Base-by-base conservation (phyloP, 116 monocot species). In the Zostera marina region DNA sequence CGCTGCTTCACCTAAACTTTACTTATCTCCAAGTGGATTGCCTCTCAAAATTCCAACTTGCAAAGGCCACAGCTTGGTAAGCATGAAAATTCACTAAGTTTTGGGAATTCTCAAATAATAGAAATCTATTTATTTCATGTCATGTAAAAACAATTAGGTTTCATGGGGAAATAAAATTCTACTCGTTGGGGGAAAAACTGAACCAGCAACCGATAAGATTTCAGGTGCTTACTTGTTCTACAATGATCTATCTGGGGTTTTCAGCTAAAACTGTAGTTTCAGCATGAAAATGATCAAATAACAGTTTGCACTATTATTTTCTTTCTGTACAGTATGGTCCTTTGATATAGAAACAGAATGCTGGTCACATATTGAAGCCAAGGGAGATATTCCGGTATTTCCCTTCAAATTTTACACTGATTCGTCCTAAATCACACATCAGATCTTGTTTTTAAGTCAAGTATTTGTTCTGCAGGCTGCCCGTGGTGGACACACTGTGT, bases 331-430 rank as follows among this genome's bases (percentile, higher is more conserved):
- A 98, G 98, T 86, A 3, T 98, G 90, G 90, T 78, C 86, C 15
- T 90, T 98, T 52, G 79, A 90, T 59, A 40, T 70, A 62, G 98
- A 90, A 66, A 72, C 75, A 20, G 98, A 98, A 63, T 81, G 80
- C 59, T 98, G 98, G 98, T 86, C 91, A 7, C 72, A 63, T 69
- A 45, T 90, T 38, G 98, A 98, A 65, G 86, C 78, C 47, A 98
- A 98, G 67, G 98, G 98, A 42, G 90, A 98, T 56, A 76, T 87
- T 44, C 98, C 98, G 81, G 98, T 98, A 98, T 59, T 59, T 53
- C 41, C 16, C 38, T 26, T n/a, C n/a, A 32, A 56, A 32, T 3
- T 32, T 32, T 32, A 32, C 32, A 32, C 32, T 1, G 32, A 32
- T 32, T 3, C 2, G 5, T 32, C 32, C 32, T 32, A n/a, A n/a